Base-by-base conservation (phyloP, 805 yeast species). In the Lachancea thermotolerans region DNA sequence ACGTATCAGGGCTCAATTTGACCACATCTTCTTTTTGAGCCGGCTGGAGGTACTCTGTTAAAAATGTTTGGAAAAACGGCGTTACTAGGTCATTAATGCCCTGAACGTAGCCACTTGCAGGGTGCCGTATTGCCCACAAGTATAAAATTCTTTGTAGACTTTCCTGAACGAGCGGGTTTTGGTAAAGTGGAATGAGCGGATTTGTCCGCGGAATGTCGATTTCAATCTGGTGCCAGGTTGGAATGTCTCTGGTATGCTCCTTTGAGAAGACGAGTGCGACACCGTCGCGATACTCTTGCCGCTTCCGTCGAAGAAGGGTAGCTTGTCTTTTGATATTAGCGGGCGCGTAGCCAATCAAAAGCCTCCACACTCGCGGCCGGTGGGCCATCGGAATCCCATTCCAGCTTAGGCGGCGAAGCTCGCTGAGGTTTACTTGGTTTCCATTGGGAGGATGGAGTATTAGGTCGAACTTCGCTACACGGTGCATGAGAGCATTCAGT, bases 51-150 rank as follows among this genome's bases (percentile, higher is more conserved):
- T 90, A 89, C 47, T 81, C 79, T 2, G 80, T 72, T 39, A 93
- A 63, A 57, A 91, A 91, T 0, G 89, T 82, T 65, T 91, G 95
- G 64, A 76, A 89, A 60, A 93, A 87, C 2, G 99, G 98, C 1
- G 97, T 91, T 12, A 82, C 87, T 41, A 91, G 72, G 66, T 91
- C 99, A 63, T 91, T 91, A 42, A 91, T 91, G 25, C 99, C 99
- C 68, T 91, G 99, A 16, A 91, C 99, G 64, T 91, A 91, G 12
- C 99, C 99, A 59, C 93, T 82, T 6, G 98, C 96, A 1, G 99
- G 98, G 61, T 93, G 98, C 53, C 98, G 74, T 21, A 91, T 81
- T 0, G 98, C 95, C 99, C 99, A 91, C 30, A 91, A 69, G 58
- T 89, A 91, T 44, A 91, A 68, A 9, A 93, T 80, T 53, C 84